Evolutionary conservation across 2,329 filamentous ascomycete species (phyloP), one percentile per base, ranked within the genome.

Genomic region (Camillea tinctor): DNA sequence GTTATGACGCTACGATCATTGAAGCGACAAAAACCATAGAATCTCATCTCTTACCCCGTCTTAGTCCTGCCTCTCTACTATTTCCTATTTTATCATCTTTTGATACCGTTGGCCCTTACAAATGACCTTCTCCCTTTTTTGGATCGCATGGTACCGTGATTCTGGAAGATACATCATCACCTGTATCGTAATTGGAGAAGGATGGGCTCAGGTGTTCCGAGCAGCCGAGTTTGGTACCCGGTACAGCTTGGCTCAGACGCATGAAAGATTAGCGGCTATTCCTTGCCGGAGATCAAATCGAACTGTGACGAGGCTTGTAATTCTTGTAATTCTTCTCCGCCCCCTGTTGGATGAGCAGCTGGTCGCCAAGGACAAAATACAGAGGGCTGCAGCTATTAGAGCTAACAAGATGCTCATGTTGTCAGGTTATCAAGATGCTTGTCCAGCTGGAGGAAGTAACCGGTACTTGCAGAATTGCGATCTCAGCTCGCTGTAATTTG

Each of bases 221-320:
- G 48, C 51, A 49, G 30, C 56, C 56, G 56, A 52, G 19, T 22
- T 56, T 56, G 30, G 53, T 49, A 49, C 13, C n/a, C 22, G 23
- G 26, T 50, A 15, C 17, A 48, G 30, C 51, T 48, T 44, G 36
- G 36, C 36, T 11, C 52, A 23, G 44, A 23, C 57, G 60, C 57
- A 59, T 62, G 57, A 59, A 56, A 56, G 49, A 57, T 57, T 54
- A 30, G 50, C 50, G 26, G 50, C 26, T n/a, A 40, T 55, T 36
- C 60, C 58, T 58, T 55, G 60, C 58, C 40, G 21, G 49, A 44
- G 36, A 44, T 44, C 36, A 11, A 44, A 15, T 44, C 36, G 17
- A 2, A 13, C 6, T 3, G 36, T 44, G 36, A 44, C 36, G 36
- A 44, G 15, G 36, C 36, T 15, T 44, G 36, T 15, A 5, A 13